These are phyloP conservation scores for Zygotorulaspora danielsina DNA, from an alignment of 805 yeast species.

Conservation along the genomic window DNA sequence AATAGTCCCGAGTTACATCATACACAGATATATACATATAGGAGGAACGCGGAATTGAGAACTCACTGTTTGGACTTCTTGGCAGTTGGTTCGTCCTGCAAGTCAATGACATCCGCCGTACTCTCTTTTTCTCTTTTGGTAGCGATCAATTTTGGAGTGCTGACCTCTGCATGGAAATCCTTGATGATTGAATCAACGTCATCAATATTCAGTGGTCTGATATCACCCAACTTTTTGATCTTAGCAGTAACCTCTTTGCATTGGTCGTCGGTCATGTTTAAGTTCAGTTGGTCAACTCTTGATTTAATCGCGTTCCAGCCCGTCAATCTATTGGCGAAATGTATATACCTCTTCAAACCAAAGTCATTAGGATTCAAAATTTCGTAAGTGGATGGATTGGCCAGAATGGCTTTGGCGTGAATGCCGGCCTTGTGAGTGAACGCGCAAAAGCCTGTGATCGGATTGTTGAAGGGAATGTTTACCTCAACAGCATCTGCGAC, in stretches of 20 bases:
- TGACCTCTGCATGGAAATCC: constrained; percentile 78
- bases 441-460: constrained; percentile 98
- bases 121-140: constrained; percentile 21
- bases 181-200: constrained; percentile 96
- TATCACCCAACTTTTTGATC: constrained; percentile 92
- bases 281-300: constrained; percentile 94
- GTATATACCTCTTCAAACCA: constrained; percentile 93
- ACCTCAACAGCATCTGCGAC: constrained; percentile 98
- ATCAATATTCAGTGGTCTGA: constrained; percentile 88
- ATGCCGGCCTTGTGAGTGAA: constrained; percentile 99
- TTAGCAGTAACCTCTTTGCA: constrained; percentile 91
- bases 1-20: too few relatives aligned
- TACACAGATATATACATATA: too few relatives aligned
- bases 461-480: constrained; percentile 96
- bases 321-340: constrained; percentile 94
- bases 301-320: constrained; percentile 99
- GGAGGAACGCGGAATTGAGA: too few relatives aligned
- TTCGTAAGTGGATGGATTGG: constrained; percentile 98
- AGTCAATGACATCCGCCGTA: constrained; percentile 9
- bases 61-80: constrained; percentile 31
- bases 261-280: constrained; percentile 85
- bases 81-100: constrained; percentile 30
- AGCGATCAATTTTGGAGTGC: constrained; percentile 48
- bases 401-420: constrained; percentile 97
- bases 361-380: constrained; percentile 91